phyloP scores from a whole-genome alignment of 495 filamentous ascomycete species.

The Xylaria longipes region DNA sequence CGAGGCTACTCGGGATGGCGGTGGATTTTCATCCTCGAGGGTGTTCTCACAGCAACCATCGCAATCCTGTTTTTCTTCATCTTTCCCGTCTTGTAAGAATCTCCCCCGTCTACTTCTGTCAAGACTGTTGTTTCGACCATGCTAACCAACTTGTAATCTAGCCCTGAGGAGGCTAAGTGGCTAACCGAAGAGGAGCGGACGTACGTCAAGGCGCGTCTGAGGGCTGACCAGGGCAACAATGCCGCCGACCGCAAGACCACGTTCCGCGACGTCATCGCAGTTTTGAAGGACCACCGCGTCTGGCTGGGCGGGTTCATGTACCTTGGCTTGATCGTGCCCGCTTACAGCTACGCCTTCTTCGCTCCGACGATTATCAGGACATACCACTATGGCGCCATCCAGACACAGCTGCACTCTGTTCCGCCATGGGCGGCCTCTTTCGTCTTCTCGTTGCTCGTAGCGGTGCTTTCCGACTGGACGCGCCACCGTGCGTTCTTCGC shows the following conservation, averaged over 20 bases:
- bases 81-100: constrained; percentile 72
- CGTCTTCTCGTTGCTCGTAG: constrained; percentile 75
- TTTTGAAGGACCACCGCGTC: constrained; percentile 77
- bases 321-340: constrained; percentile 85
- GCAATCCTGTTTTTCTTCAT: constrained; percentile 77
- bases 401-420: constrained; percentile 82
- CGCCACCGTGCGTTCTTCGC: constrained; percentile 80
- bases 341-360: constrained; percentile 76
- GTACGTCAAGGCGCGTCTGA: constrained; percentile 76
- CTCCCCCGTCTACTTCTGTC: not conserved
- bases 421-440: constrained; percentile 86
- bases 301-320: constrained; percentile 86
- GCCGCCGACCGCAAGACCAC: constrained; percentile 70
- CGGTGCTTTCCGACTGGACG: constrained; percentile 69
- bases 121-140: not conserved
- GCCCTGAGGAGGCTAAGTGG: constrained; percentile 67
- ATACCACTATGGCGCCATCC: constrained; percentile 69
- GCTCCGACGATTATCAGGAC: constrained; percentile 75
- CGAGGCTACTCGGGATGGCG: constrained; percentile 82
- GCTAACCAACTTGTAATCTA: constrained; percentile 4
- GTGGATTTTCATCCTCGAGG: constrained; percentile 82
- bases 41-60: constrained; percentile 73
- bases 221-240: constrained; percentile 77
- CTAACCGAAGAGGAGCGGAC: constrained; percentile 75
- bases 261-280: constrained; percentile 65